phyloP scores from a whole-genome alignment of 495 filamentous ascomycete species.

The Sordaria brevicollis region DNA sequence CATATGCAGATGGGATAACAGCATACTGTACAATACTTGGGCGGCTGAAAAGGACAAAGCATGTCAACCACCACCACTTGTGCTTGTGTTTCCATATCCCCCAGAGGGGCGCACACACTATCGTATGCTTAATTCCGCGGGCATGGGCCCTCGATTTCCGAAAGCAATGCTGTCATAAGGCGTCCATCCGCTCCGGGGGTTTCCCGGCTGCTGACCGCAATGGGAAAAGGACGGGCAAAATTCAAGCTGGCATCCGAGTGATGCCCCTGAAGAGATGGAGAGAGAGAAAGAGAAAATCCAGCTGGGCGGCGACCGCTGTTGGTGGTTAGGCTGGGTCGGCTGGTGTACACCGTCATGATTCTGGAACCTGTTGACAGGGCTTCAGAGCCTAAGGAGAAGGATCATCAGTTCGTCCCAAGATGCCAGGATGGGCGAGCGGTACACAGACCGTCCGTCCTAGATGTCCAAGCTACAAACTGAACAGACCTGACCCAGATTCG shows the following conservation, averaged over 20 bases:
- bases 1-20: not conserved
- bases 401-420: not conserved
- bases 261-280: not conserved
- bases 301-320: not conserved
- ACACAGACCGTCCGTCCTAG: not conserved
- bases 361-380: not conserved
- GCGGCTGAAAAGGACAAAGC: not conserved
- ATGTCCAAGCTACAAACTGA: not conserved
- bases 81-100: not conserved
- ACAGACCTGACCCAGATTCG: not conserved
- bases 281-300: not conserved
- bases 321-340: not conserved
- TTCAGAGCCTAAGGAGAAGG: not conserved
- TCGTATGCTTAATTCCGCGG: not conserved
- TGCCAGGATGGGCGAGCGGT: not conserved
- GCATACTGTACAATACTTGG: too few species aligned
- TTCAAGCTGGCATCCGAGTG: not conserved
- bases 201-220: not conserved
- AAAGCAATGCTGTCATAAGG: not conserved
- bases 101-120: not conserved
- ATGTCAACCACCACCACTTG: not conserved
- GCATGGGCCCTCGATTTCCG: not conserved
- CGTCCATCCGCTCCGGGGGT: not conserved
- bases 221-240: not conserved
- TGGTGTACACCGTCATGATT: not conserved